These are phyloP conservation scores for Coprinellus aureogranulatus DNA, from an alignment of 768 basidiomycete genomes.

Conservation along the genomic window DNA sequence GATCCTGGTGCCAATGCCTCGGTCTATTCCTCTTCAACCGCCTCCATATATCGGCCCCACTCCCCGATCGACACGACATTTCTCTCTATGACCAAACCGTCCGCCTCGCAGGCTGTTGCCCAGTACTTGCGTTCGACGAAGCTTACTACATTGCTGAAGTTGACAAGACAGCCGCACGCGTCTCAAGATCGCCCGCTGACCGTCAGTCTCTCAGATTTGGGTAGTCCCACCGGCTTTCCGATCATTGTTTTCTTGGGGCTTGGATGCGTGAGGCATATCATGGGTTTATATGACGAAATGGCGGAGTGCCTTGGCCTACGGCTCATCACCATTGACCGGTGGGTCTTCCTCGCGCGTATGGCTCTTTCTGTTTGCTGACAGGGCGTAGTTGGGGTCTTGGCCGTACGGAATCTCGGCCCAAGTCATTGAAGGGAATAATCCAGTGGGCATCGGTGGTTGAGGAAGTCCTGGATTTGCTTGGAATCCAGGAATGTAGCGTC, in stretches of 20 bases:
- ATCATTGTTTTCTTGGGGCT: constrained; percentile 90
- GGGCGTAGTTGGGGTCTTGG: constrained; percentile 84
- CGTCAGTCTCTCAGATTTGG: constrained; percentile 93
- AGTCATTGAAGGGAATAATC: constrained; percentile 73
- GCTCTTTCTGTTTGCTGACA: constrained; percentile 5
- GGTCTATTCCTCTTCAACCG: constrained; percentile 48
- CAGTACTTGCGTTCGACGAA: constrained; percentile 84
- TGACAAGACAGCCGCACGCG: constrained; percentile 78
- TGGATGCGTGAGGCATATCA: constrained; percentile 91
- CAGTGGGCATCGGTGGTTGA: constrained; percentile 92
- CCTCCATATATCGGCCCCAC: constrained; percentile 42
- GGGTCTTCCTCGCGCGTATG: constrained; percentile 21
- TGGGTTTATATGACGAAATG: constrained; percentile 96
- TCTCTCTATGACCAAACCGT: constrained; percentile 41
- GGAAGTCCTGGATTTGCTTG: constrained; percentile 80
- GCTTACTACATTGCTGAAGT: constrained; percentile 76
- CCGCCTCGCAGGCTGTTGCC: constrained; percentile 71
- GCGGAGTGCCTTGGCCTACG: constrained; percentile 82
- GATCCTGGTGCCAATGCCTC: constrained; percentile 52
- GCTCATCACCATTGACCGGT: constrained; percentile 93
- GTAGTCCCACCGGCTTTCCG: constrained; percentile 79
- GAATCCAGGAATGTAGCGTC: constrained; percentile 77
- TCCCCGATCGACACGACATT: constrained; percentile 49
- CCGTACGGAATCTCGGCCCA: constrained; percentile 69
- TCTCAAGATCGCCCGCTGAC: constrained; percentile 70